Evolutionary conservation across 345 rosid species (phyloP).

Genomic region (Citrus cavaleriei): DNA sequence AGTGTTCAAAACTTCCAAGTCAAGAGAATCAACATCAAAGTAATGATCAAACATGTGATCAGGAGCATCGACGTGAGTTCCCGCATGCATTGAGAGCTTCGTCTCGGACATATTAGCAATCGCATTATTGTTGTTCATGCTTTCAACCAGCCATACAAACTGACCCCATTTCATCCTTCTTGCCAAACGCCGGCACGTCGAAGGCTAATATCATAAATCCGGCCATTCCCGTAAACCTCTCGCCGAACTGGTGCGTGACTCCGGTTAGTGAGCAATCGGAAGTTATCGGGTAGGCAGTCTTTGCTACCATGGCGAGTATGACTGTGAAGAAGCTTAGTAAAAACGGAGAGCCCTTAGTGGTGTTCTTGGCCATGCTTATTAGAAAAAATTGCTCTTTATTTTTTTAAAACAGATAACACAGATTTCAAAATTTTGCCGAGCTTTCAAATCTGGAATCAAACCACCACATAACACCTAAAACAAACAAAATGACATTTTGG

Average conservation of each 20-base stretch:
- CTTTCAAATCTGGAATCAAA: too few species aligned
- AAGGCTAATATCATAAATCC: not conserved
- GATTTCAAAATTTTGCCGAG: too few species aligned
- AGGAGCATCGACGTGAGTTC: conserved; percentile 56
- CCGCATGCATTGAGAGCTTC: conserved; percentile 36
- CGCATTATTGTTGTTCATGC: conserved; percentile 40
- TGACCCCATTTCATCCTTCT: not conserved
- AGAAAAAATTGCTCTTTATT: too few species aligned
- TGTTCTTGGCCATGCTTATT: not conserved
- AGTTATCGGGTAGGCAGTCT: not conserved
- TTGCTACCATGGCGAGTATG: not conserved
- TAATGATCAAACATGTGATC: conserved; percentile 41
- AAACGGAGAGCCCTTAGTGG: not conserved
- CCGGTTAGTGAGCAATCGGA: not conserved
- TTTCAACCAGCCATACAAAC: not conserved
- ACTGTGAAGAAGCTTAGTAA: not conserved
- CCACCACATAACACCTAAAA: too few species aligned
- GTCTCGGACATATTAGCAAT: not conserved
- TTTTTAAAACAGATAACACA: too few species aligned
- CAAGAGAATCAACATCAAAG: conserved; percentile 41
- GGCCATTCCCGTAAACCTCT: not conserved
- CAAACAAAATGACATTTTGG: too few species aligned
- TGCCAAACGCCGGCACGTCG: not conserved
- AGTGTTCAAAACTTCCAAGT: conserved; percentile 31
- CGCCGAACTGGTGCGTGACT: not conserved